Conservation (phyloP, 1,139 yeast genomes). For the Pneumocystis oryctolagi region DNA sequence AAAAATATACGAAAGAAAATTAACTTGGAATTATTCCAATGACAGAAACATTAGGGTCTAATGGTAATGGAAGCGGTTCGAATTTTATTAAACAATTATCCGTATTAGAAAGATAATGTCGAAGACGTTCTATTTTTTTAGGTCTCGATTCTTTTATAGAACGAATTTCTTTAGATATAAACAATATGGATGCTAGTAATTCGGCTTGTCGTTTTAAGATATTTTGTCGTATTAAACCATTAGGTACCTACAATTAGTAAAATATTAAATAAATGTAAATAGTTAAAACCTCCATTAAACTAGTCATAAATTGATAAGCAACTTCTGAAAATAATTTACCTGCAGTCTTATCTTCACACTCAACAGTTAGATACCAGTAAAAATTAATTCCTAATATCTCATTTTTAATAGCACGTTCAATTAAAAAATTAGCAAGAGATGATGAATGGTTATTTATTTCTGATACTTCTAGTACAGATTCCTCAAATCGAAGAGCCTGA, state of each 20-base stretch:
- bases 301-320: conserved; percentile 23
- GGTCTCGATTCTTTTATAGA: conserved; percentile 41
- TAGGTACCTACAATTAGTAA: conserved; percentile 12
- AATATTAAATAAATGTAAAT: neutral
- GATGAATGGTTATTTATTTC: conserved; percentile 4
- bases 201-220: conserved; percentile 31
- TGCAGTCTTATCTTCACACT: conserved; percentile 49
- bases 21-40: conserved; percentile 38
- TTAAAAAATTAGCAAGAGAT: conserved; percentile 65
- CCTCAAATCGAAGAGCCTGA: conserved; percentile 76
- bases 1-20: neutral
- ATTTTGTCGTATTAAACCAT: conserved; percentile 20
- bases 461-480: conserved; percentile 7
- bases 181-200: conserved; percentile 31
- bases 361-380: conserved; percentile 86
- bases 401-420: conserved; percentile 54
- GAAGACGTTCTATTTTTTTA: conserved; percentile 36
- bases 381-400: conserved; percentile 62
- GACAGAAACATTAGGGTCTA: conserved; percentile 52
- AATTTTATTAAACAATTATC: conserved; percentile 30
- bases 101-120: conserved; percentile 26
- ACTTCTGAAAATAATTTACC: conserved; percentile 20
- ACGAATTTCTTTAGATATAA: conserved; percentile 33
- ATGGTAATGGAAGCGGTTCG: conserved; percentile 51
- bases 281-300: conserved; percentile 16